Conservation (phyloP, 2,329 filamentous ascomycete genomes). For the Aspergillus flavus region DNA sequence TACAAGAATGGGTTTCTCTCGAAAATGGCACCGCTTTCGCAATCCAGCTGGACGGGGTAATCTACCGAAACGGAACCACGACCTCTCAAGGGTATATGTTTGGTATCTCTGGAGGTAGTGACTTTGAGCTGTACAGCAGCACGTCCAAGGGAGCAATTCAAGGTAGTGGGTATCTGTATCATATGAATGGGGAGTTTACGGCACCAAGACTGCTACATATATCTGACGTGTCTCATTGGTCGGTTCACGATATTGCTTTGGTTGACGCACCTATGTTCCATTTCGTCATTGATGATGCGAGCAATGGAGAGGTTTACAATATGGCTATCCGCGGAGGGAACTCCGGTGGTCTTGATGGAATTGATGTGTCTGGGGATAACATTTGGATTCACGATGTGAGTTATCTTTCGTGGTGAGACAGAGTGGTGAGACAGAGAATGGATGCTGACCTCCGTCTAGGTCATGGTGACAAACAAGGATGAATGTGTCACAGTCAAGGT, state of each 20-base stretch:
- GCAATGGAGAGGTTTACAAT: constrained; percentile 58
- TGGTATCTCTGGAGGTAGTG: constrained; percentile 24
- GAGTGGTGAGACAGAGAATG: background rate
- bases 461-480: constrained; percentile 65
- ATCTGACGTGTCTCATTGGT: constrained; percentile 46
- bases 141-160: constrained; percentile 57
- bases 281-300: constrained; percentile 53
- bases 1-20: constrained; percentile 54
- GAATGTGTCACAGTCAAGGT: constrained; percentile 62
- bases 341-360: constrained; percentile 57
- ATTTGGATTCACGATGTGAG: constrained; percentile 59
- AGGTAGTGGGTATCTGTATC: constrained; percentile 54
- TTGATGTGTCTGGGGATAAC: constrained; percentile 58
- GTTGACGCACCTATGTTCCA: constrained; percentile 56
- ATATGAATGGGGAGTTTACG: constrained; percentile 33
- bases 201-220: constrained; percentile 10
- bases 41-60: constrained; percentile 57
- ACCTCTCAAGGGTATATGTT: constrained; percentile 51
- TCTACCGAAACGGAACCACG: constrained; percentile 57
- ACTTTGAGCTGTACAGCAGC: constrained; percentile 59
- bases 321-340: constrained; percentile 58
- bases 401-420: background rate
- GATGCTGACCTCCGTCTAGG: constrained; percentile 15
- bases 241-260: constrained; percentile 53
- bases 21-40: constrained; percentile 52